Evolutionary conservation across 768 basidiomycete species (phyloP), one percentile per base, ranked within the genome.

Genomic region (Auricularia heimuer): DNA sequence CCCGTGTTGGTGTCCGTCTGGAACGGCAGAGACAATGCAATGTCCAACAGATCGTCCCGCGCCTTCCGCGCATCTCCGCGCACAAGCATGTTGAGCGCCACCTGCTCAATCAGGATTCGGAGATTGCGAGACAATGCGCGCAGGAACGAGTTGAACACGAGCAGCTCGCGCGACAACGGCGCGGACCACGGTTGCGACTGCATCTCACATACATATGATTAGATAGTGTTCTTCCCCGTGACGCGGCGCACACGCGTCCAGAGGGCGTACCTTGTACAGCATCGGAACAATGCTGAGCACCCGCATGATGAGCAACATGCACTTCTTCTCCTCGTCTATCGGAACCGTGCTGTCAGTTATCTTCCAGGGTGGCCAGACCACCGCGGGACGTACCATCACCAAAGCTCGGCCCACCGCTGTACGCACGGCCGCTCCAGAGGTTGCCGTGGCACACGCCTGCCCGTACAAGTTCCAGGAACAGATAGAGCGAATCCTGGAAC

Each of bases 121-220:
- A 98, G 81, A 35, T 94, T 90, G 66, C 94, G 89, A 65, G 93
- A 90, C 67, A 98, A 80, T 62, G 92, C 90, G 62, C 92, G 88
- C 71, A 97, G 87, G 74, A 98, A 98, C 61, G 94, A 94, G 80
- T 99, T 99, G 84, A 98, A 99, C 67, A 97, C 94, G 62, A 99
- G 81, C 66, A 99, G 79, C 75, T 98, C 96, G 67, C 97, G 90
- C 69, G 96, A 98, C 61, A 99, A 79, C 51, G 97, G 97, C 34
- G 96, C 97, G 47, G 88, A 89, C 97, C 97, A 99, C 68, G 90
- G 85, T 74, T 89, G 89, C 42, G 92, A 67, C 94, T 97, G 72
- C 54, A 69, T 4, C 42, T 11, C 8, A 18, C 51, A 63, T 54
- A 63, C 68, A 56, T 62, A 61, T 35, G 66, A 67, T 68, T 63